Base-by-base conservation (phyloP, 805 yeast genomes). In the Schwanniomyces pseudopolymorphus region DNA sequence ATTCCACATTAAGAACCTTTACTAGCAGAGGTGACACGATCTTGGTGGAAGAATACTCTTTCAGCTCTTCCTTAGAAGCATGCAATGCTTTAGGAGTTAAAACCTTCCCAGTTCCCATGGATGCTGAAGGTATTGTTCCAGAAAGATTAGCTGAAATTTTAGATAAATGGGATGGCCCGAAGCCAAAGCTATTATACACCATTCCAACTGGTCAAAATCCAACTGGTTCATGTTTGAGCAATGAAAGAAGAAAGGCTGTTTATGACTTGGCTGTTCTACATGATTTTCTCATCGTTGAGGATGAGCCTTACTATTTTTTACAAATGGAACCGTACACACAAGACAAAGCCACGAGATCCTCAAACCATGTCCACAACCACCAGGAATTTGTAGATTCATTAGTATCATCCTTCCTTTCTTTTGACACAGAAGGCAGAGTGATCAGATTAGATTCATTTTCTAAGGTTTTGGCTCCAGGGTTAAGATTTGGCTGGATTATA, bases 151-250 rank as follows among this genome's bases (percentile, higher is more conserved):
- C 76, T 33, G 56, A 64, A 10, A 66, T 84, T 43, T 70, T 92
- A 58, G 79, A 75, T 50, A 72, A 78, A 61, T 91, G 97, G 97
- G 75, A 75, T 11, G 84, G 71, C 46, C 79, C 80, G 48, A 83
- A 83, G 67, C 97, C 98, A 55, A 89, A 85, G 67, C 72, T 92
- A 49, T 75, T 92, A 56, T 94, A 94, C 80, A 84, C 94, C 35
- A 89, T 92, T 58, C 85, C 92, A 55, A 94, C 97, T 6, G 99
- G 98, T 52, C 98, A 94, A 74, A 92, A 92, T 77, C 99, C 99
- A 52, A 91, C 97, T 16, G 98, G 98, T 33, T 84, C 96, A 3
- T 86, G 90, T 20, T 74, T 94, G 58, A 74, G 85, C 28, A 69
- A 60, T 22, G 91, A 88, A 59, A 83, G 98, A 73, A 87, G 97